phyloP scores from a whole-genome alignment of 106 monocot genomes.

The Dendrobium chrysotoxum region DNA sequence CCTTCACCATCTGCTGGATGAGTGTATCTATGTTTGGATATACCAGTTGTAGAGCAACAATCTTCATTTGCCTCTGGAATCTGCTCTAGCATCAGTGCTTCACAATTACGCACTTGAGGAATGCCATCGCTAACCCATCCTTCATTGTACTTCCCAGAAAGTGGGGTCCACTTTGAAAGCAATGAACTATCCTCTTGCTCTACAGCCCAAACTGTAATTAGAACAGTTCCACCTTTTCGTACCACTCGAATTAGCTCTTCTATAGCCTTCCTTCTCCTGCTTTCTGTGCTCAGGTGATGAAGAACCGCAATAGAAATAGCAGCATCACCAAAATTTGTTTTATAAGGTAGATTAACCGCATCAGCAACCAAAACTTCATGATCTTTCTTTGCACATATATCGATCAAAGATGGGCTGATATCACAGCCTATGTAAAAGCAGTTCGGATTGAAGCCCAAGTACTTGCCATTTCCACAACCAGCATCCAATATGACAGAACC shows the following conservation, averaged over 20 bases:
- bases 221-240: constrained; percentile 59
- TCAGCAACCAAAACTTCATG: constrained; percentile 95
- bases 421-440: constrained; percentile 87
- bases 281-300: constrained; percentile 90
- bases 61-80: constrained; percentile 60
- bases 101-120: constrained; percentile 25
- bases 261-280: constrained; percentile 78
- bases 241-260: constrained; percentile 82
- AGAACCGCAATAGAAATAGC: constrained; percentile 91
- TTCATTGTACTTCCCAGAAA: constrained; percentile 71
- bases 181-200: constrained; percentile 81
- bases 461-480: constrained; percentile 97
- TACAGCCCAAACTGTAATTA: constrained; percentile 93
- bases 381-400: constrained; percentile 61
- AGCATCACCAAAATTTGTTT: constrained; percentile 69
- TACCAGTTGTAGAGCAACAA: constrained; percentile 9
- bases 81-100: constrained; percentile 35
- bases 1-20: background rate
- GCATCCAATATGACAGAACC: constrained; percentile 75
- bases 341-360: constrained; percentile 82
- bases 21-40: constrained; percentile 1
- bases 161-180: constrained; percentile 89
- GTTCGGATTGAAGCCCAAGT: constrained; percentile 58
- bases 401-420: constrained; percentile 68
- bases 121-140: constrained; percentile 61